Percentiles rank a stretch among this genome's conserved stretches.
Conservation (phyloP, 306 rosid genomes). For the Ormosia semicastrata region DNA sequence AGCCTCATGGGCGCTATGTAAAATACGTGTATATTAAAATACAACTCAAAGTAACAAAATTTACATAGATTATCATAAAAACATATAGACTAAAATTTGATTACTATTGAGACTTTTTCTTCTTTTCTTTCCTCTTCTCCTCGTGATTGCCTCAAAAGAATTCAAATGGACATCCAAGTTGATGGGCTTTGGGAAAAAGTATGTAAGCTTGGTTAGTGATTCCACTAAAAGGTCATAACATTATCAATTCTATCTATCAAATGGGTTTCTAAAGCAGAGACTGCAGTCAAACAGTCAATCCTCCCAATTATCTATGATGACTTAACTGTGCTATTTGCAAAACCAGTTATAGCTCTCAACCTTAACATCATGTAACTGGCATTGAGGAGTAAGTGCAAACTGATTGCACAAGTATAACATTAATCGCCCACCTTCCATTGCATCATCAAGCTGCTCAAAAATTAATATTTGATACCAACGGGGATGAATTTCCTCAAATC, state of each 20-base stretch:
- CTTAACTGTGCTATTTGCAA: neutral
- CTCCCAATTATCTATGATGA: neutral
- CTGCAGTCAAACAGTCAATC: neutral
- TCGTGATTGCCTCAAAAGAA: too few relatives aligned
- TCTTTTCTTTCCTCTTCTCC: too few relatives aligned
- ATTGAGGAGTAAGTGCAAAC: neutral
- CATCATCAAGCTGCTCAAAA: neutral
- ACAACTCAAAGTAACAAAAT: too few relatives aligned
- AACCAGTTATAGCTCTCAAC: neutral
- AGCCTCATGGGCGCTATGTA: too few relatives aligned
- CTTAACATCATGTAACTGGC: neutral
- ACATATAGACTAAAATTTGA: too few relatives aligned
- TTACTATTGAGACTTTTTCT: too few relatives aligned
- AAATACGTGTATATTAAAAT: too few relatives aligned
- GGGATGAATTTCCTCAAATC: too few relatives aligned
- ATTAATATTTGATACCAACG: neutral
- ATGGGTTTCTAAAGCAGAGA: neutral
- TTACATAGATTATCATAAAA: too few relatives aligned
- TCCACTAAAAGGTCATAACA: neutral
- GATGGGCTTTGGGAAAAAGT: too few relatives aligned
- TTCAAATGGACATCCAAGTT: too few relatives aligned
- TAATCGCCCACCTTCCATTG: neutral
- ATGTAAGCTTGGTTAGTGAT: too few relatives aligned
- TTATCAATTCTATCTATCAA: neutral
- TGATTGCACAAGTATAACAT: neutral